A percentile compares a stretch with the other conserved stretches of the same genome.
These are phyloP conservation scores for Emericellopsis atlantica DNA, from an alignment of 2,329 filamentous ascomycete genomes.

Conservation along the genomic window DNA sequence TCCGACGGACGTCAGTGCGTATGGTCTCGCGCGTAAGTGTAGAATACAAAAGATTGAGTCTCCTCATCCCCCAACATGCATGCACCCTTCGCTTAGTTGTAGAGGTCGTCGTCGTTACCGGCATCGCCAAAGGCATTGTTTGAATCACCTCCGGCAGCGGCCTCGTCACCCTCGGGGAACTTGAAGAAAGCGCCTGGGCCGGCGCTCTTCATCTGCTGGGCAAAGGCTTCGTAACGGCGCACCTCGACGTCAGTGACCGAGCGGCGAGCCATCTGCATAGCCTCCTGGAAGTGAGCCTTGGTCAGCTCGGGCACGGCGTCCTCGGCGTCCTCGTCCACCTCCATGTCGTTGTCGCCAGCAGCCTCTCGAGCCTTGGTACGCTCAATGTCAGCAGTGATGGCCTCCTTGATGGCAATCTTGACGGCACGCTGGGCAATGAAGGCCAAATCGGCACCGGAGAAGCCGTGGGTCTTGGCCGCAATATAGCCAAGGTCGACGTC, in stretches of 20 bases:
- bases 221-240: constrained; percentile 94
- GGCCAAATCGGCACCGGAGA: constrained; percentile 98
- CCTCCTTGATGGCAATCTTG: constrained; percentile 98
- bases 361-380: constrained; percentile 82
- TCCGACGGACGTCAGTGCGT: constrained; percentile 11
- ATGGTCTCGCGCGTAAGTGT: constrained; percentile 25
- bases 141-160: constrained; percentile 46
- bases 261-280: constrained; percentile 86
- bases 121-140: constrained; percentile 65
- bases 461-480: constrained; percentile 92
- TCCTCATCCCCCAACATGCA: constrained; percentile 3
- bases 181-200: constrained; percentile 96
- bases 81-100: constrained; percentile 53
- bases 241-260: constrained; percentile 97
- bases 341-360: constrained; percentile 69
- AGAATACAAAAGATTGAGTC: constrained; percentile 27
- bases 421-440: constrained; percentile 98
- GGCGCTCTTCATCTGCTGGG: constrained; percentile 97
- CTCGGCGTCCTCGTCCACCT: constrained; percentile 56
- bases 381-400: constrained; percentile 81
- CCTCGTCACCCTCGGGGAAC: constrained; percentile 65
- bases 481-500: constrained; percentile 90
- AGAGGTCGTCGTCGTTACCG: constrained; percentile 92
- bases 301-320: constrained; percentile 95
- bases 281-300: constrained; percentile 95